These are phyloP conservation scores for Globisporangium spiculum DNA, from an alignment of 352 stramenopile species.

Conservation along the genomic window DNA sequence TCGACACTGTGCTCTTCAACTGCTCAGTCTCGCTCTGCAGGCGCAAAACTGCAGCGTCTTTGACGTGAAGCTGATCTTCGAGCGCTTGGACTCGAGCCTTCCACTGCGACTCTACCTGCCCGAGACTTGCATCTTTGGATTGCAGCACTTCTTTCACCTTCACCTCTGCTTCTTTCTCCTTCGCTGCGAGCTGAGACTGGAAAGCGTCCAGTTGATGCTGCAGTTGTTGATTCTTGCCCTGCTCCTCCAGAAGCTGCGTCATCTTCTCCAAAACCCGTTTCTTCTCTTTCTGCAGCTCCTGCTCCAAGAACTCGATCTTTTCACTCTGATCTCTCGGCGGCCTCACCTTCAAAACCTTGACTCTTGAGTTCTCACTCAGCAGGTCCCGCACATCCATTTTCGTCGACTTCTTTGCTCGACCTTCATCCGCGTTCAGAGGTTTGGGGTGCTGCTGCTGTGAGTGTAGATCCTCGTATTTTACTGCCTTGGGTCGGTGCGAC, in stretches of 20 bases:
- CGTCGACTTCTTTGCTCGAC: background rate
- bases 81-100: slow-evolving; percentile 22
- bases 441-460: background rate
- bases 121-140: slow-evolving; percentile 23
- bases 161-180: slow-evolving; percentile 23
- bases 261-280: slow-evolving; percentile 68
- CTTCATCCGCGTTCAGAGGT: background rate
- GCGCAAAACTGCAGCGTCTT: slow-evolving; percentile 28
- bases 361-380: slow-evolving; percentile 11
- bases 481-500: slow-evolving; percentile 11
- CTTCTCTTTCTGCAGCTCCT: slow-evolving; percentile 65
- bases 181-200: slow-evolving; percentile 32
- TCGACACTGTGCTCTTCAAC: slow-evolving; percentile 26
- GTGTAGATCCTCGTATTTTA: slow-evolving; percentile 8
- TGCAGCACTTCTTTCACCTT: slow-evolving; percentile 17
- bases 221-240: slow-evolving; percentile 60
- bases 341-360: slow-evolving; percentile 1
- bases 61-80: slow-evolving; percentile 29
- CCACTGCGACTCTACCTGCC: slow-evolving; percentile 27
- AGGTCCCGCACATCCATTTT: slow-evolving; percentile 21
- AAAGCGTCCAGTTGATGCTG: slow-evolving; percentile 37
- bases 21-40: slow-evolving; percentile 39
- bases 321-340: background rate
- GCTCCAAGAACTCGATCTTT: slow-evolving; percentile 26
- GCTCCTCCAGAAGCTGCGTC: slow-evolving; percentile 61